Evolutionary conservation across 305 asterid genomes (phyloP), one percentile per base, ranked within the genome.

Genomic region (Lippia alba): DNA sequence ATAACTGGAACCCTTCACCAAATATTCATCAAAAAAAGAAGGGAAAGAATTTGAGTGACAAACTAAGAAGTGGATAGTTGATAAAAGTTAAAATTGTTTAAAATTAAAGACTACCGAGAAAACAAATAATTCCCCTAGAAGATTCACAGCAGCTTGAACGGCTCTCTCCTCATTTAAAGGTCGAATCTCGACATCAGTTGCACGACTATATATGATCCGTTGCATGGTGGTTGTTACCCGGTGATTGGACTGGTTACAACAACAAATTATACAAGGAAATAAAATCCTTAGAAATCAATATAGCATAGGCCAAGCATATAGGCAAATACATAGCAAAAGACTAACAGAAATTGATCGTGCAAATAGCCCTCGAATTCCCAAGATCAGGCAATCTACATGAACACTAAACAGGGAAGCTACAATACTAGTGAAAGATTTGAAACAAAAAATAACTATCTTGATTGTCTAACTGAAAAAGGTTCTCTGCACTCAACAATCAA

Each of bases 131-230:
- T 93, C 97, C 60, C 98, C 98, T 12, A 93, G 72, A 75, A 91
- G 95, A 80, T 93, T 96, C 16, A 81, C 96, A 32, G 97, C 96
- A 71, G 89, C 97, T 77, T 90, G 98, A 80, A 93, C 98, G 67
- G 97, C 98, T 79, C 85, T 93, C 83, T 93, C 97, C 82, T 93
- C 97, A 76, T 93, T 78, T 79, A 93, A 70, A 53, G 97, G 98
- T 46, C 97, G 91, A 78, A 93, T 93, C 79, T 87, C 96, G 50
- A 91, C 97, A 72, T 89, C 88, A 54, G 98, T 93, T n/a, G 97
- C 94, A 78, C 91, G 98, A 77, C 97, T 86, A 78, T 93, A 93
- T 71, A 89, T 79, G 58, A 91, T 89, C 51, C 97, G 82, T 81
- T 93, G 98, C 95, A 87, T 87, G 53, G 86, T 90, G 54, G 98